These are phyloP conservation scores for Fusarium haematococcum DNA, from an alignment of 2,329 filamentous ascomycete species.

Conservation along the genomic window DNA sequence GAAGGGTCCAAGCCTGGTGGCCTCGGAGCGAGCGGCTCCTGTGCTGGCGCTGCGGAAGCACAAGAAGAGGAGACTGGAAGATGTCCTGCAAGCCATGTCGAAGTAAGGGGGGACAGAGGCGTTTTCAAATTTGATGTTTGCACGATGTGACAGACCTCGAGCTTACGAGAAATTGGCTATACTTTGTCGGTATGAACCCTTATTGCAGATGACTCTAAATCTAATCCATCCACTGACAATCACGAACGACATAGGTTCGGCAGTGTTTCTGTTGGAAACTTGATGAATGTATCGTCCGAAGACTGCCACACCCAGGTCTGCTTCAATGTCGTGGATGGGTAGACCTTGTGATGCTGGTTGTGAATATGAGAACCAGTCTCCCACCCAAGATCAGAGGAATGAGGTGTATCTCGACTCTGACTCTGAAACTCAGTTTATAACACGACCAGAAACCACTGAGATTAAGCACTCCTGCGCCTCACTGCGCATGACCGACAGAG, in stretches of 20 bases:
- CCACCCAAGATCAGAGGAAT: neutral
- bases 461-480: neutral
- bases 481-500: neutral
- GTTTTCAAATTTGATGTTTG: neutral
- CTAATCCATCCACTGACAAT: neutral
- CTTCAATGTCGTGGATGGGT: neutral
- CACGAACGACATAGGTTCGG: neutral
- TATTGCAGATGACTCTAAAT: neutral
- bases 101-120: constrained; percentile 8
- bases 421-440: neutral
- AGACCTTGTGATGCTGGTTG: neutral
- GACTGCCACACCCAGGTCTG: neutral
- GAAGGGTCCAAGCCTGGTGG: constrained; percentile 19
- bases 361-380: neutral
- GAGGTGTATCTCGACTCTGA: neutral
- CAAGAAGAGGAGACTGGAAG: constrained; percentile 51
- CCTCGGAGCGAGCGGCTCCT: constrained; percentile 33
- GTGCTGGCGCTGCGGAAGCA: constrained; percentile 40
- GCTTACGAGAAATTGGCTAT: neutral
- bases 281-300: neutral
- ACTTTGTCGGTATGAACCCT: neutral
- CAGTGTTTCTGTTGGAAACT: neutral
- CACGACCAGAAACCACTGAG: neutral
- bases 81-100: constrained; percentile 49
- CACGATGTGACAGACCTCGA: neutral